Percentiles rank a stretch among this genome's conserved stretches.
Evolutionary conservation across 805 yeast genomes (phyloP).

Genomic region (Hanseniaspora guilliermondii): DNA sequence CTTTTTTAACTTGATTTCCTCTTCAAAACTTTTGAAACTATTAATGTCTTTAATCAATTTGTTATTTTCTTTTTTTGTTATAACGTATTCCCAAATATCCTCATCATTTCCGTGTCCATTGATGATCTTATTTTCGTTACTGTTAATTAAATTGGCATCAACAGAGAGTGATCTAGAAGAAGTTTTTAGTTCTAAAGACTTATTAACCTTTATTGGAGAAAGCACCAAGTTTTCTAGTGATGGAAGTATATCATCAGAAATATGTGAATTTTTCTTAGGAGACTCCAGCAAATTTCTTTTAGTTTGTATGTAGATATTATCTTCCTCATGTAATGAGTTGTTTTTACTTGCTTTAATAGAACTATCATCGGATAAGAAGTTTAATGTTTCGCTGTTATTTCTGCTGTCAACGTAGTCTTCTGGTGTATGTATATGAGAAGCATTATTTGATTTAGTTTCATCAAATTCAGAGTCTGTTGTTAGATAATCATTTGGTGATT

Average conservation of each 20-base stretch:
- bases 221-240: neutral
- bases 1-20: constrained; percentile 2
- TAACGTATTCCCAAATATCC: constrained; percentile 13
- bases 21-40: constrained; percentile 6
- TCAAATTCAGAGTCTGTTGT: constrained; percentile 6
- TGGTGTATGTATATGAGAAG: neutral
- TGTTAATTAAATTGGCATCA: neutral
- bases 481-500: neutral
- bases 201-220: constrained; percentile 4
- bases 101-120: constrained; percentile 13
- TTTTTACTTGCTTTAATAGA: neutral
- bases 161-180: constrained; percentile 6
- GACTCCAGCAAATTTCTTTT: neutral
- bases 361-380: neutral
- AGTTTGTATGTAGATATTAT: neutral
- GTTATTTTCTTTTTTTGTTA: constrained; percentile 11
- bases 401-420: neutral
- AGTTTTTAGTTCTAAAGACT: constrained; percentile 1
- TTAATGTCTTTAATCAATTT: constrained; percentile 8
- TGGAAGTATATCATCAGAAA: neutral
- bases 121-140: constrained; percentile 4
- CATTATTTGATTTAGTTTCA: neutral
- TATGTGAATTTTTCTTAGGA: neutral
- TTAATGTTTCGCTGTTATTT: neutral
- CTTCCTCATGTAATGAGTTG: neutral